Percentiles rank a stretch among this genome's conserved stretches.
These are phyloP conservation scores for Linnemannia zychae DNA, from an alignment of 192 early-diverging fungal species.

Conservation along the genomic window DNA sequence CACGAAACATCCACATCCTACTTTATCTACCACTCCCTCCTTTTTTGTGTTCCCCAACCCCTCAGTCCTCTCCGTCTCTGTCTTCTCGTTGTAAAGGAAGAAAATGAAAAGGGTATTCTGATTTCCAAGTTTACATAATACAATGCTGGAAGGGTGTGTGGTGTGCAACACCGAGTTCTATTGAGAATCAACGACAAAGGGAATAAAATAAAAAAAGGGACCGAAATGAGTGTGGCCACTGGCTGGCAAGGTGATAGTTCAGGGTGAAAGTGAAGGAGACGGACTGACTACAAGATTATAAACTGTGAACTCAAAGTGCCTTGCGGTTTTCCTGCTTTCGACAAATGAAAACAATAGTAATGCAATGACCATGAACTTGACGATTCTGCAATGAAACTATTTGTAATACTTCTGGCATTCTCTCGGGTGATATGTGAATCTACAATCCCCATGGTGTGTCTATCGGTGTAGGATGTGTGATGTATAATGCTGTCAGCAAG, in stretches of 20 bases:
- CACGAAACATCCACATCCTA: constrained; percentile 29
- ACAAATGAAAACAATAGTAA: not conserved
- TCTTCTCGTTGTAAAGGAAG: not conserved
- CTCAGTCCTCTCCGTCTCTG: not conserved
- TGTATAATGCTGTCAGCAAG: constrained; percentile 5
- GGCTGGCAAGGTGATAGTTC: not conserved
- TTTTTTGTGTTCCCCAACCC: not conserved
- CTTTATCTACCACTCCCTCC: not conserved
- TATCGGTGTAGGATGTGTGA: not conserved
- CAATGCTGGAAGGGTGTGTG: not conserved
- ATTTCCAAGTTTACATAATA: constrained; percentile 1
- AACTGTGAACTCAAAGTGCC: not conserved
- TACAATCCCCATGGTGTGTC: not conserved
- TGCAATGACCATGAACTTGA: not conserved
- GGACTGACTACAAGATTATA: no score
- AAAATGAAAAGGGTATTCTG: not conserved
- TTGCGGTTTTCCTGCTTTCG: not conserved
- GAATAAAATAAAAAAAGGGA: not conserved
- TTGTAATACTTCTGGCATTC: not conserved
- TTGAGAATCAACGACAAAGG: not conserved
- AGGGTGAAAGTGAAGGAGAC: not conserved
- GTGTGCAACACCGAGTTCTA: not conserved
- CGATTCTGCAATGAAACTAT: no score
- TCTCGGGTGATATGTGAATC: not conserved
- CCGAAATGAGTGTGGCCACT: not conserved